Percentiles rank a stretch among this genome's conserved stretches.
Evolutionary conservation across 768 basidiomycete species (phyloP).

Genomic region (Podaxis sp.): DNA sequence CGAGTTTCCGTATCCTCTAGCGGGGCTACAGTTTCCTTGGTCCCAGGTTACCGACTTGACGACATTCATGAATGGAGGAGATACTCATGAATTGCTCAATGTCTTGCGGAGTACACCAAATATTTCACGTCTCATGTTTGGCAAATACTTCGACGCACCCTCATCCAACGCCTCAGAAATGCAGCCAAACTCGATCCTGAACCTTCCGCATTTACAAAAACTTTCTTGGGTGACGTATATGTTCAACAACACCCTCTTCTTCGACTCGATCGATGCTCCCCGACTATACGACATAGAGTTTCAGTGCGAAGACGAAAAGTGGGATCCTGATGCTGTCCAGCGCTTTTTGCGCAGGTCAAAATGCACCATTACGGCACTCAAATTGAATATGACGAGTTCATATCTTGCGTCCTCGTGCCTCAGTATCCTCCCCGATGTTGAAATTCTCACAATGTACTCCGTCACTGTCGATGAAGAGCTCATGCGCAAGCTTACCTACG

Average conservation of each 20-base stretch:
- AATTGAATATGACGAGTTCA: neutral
- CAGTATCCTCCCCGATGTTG: neutral
- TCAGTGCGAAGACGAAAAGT: neutral
- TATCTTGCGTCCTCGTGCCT: neutral
- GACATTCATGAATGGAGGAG: neutral
- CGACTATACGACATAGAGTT: neutral
- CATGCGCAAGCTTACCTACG: neutral
- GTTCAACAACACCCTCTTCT: neutral
- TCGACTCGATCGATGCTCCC: neutral
- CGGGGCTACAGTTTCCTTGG: conserved; percentile 1
- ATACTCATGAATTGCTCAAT: neutral
- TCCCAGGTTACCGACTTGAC: conserved; percentile 1
- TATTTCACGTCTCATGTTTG: neutral
- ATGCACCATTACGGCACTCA: neutral
- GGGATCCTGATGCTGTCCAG: neutral
- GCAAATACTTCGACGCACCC: neutral
- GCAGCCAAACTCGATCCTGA: neutral
- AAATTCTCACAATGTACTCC: neutral
- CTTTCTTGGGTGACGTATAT: neutral
- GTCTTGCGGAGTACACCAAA: neutral
- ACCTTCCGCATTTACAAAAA: neutral
- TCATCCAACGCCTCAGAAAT: neutral
- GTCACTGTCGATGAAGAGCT: neutral
- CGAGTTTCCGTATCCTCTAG: neutral
- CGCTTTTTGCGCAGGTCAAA: conserved; percentile 1